These are phyloP conservation scores for Phellinidium pouzarii DNA, from an alignment of 1,284 basidiomycete genomes.

Conservation along the genomic window DNA sequence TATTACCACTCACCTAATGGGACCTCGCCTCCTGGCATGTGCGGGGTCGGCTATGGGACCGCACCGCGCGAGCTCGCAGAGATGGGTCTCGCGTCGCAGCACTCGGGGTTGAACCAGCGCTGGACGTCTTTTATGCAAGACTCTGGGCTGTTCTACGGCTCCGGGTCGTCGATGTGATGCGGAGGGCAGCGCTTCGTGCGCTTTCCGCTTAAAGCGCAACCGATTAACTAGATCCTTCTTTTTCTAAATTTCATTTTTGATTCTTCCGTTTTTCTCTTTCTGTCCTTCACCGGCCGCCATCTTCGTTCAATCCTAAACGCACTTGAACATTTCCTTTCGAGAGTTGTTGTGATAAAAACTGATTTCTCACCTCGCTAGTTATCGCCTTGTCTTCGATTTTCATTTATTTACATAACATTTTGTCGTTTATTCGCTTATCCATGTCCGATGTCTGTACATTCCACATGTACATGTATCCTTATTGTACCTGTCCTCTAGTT, in stretches of 20 bases:
- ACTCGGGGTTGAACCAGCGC: constrained; percentile 16
- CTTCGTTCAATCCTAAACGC: not conserved
- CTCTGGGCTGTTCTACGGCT: constrained; percentile 15
- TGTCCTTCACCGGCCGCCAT: too few species aligned
- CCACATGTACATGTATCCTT: not conserved
- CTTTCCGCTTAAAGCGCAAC: not conserved
- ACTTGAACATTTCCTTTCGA: not conserved
- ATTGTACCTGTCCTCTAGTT: not conserved
- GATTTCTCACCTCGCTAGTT: not conserved
- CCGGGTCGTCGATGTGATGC: not conserved
- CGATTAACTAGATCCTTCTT: not conserved
- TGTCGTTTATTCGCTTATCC: not conserved
- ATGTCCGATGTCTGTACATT: not conserved
- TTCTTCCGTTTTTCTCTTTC: not conserved
- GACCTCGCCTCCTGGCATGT: constrained; percentile 7
- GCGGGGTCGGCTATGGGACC: constrained; percentile 8
- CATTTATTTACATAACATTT: not conserved
- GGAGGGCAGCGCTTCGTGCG: not conserved
- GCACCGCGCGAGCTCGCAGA: constrained; percentile 15
- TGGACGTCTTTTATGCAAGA: constrained; percentile 18
- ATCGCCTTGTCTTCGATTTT: not conserved
- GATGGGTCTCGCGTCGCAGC: constrained; percentile 17
- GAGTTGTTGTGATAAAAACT: not conserved
- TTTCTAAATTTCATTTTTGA: not conserved
- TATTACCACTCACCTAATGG: constrained; percentile 4